Conservation (phyloP, 148 eudicot species). For the Beta vulgaris region DNA sequence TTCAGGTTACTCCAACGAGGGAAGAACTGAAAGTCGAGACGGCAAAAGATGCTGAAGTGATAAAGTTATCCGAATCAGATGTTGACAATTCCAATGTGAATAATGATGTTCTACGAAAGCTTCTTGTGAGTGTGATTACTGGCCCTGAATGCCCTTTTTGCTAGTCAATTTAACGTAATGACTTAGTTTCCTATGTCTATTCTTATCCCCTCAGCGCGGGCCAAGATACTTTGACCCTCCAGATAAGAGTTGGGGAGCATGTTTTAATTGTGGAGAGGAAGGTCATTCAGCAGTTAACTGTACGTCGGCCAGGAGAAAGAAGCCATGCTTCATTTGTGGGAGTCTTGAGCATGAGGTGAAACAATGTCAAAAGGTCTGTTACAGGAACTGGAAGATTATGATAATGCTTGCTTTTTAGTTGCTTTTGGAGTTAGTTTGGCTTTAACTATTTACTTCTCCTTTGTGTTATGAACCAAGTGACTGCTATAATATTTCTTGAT, state of each 20-base stretch:
- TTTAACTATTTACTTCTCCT: not conserved
- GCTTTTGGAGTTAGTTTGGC: no score
- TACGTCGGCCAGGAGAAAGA: conserved; percentile 64
- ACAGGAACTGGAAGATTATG: not conserved
- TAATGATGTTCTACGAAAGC: conserved; percentile 68
- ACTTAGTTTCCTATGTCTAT: conserved; percentile 42
- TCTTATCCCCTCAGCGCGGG: conserved; percentile 74
- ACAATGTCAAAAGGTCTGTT: conserved; percentile 77
- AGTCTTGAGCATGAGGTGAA: conserved; percentile 86
- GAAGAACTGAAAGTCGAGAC: conserved; percentile 36
- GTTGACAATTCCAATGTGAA: conserved; percentile 44
- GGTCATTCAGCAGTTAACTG: conserved; percentile 74
- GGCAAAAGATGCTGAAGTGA: conserved; percentile 28
- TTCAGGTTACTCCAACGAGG: conserved; percentile 38
- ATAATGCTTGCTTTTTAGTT: not conserved
- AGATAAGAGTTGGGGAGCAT: conserved; percentile 87
- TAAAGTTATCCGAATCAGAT: conserved; percentile 33
- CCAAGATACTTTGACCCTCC: conserved; percentile 97
- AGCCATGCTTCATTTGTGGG: conserved; percentile 95
- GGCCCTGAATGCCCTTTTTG: conserved; percentile 33
- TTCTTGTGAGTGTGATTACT: conserved; percentile 85
- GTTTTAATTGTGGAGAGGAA: conserved; percentile 95
- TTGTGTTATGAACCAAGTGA: not conserved
- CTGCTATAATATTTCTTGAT: not conserved
- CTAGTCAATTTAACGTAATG: conserved; percentile 21